Evolutionary conservation across 2,329 filamentous ascomycete genomes (phyloP), one percentile per base, ranked within the genome.

Genomic region (Nannizzia gypsea): DNA sequence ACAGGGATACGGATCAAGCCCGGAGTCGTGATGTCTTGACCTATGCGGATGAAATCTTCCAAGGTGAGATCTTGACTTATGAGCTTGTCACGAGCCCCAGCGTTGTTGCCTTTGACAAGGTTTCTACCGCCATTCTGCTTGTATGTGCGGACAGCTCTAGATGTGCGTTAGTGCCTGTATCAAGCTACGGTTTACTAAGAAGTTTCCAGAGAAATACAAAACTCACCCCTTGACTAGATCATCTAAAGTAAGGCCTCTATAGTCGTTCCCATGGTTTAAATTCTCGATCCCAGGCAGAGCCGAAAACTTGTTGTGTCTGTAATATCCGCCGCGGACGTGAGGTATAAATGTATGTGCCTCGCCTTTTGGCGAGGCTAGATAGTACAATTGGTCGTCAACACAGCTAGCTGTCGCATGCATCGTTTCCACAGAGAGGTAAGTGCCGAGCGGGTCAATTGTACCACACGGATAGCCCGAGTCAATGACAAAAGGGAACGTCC

Each of bases 1-100:
- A 77, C 71, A 40, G 74, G 74, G 1, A 76, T 66, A 6, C 65
- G 67, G 44, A 76, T 66, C 60, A 69, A 70, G 1, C 74, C 74
- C 0, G 72, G 69, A 0, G 69, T 71, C 4, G 68, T 72, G 44
- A 75, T 59, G 59, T 73, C 68, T 31, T 60, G 28, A 17, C 67
- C 56, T 26, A 67, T 15, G 13, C n/a, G n/a, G n/a, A n/a, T n/a
- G n/a, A n/a, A n/a, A n/a, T n/a, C n/a, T n/a, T n/a, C n/a, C n/a
- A n/a, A n/a, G n/a, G n/a, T n/a, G n/a, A n/a, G n/a, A 59, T 73
- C 68, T 31, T 60, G 28, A 17, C 67, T 57, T 26, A 67, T 15
- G 13, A 75, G 65, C 24, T 66, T 57, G 6, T 62, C 17, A 6
- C 67, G 38, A 42, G 68, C 66, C 38, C 22, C 58, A 44, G 60